These are phyloP conservation scores for Trametes gibbosa DNA, from an alignment of 768 basidiomycete species.

Conservation along the genomic window DNA sequence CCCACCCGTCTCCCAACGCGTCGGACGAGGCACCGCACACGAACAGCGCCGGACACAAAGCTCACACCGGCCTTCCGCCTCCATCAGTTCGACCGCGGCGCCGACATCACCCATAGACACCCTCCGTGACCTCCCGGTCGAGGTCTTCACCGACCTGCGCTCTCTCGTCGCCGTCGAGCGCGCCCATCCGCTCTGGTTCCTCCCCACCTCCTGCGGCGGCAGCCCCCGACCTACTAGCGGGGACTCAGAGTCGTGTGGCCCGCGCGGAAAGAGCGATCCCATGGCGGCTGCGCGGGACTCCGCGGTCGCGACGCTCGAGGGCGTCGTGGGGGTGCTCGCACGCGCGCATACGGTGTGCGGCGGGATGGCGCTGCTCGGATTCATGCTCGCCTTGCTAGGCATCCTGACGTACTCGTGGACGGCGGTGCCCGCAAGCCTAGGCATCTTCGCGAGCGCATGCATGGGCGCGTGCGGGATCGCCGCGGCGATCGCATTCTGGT, in stretches of 20 bases:
- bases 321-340: constrained; percentile 21
- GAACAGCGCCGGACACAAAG: constrained; percentile 2
- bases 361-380: constrained; percentile 19
- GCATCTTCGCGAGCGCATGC: constrained; percentile 25
- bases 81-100: neutral
- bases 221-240: neutral
- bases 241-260: neutral
- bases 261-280: constrained; percentile 1
- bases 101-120: constrained; percentile 8
- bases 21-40: neutral
- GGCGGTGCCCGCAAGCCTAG: constrained; percentile 18
- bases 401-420: constrained; percentile 25
- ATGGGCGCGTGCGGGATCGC: constrained; percentile 21
- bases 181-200: constrained; percentile 19
- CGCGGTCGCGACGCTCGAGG: constrained; percentile 9
- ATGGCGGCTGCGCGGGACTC: constrained; percentile 2
- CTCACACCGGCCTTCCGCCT: constrained; percentile 2
- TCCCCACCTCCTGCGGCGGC: neutral
- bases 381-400: constrained; percentile 17
- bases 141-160: constrained; percentile 18
- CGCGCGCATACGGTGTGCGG: constrained; percentile 22
- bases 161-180: constrained; percentile 22
- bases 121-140: constrained; percentile 15
- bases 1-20: neutral
- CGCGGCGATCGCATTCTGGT: constrained; percentile 6